Conservation (phyloP, 306 rosid genomes). For the Quillaja saponaria region DNA sequence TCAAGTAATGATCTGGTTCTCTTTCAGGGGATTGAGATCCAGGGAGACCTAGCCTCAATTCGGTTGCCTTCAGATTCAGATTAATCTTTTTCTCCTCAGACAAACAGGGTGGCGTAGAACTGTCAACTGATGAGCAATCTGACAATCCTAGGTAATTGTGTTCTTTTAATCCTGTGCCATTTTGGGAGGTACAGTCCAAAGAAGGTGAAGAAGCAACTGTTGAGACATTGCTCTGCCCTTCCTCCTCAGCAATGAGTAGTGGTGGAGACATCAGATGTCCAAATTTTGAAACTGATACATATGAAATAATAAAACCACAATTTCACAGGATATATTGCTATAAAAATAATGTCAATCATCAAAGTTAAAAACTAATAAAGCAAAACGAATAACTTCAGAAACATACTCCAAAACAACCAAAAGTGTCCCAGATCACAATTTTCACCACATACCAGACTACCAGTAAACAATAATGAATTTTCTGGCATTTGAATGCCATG, state of each 20-base stretch:
- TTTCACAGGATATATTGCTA: slow-evolving; percentile 1
- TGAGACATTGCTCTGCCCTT: slow-evolving; percentile 56
- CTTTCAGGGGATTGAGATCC: slow-evolving; percentile 86
- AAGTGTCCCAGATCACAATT: neutral
- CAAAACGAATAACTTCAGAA: neutral
- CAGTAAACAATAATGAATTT: slow-evolving; percentile 2
- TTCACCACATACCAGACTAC: slow-evolving; percentile 10
- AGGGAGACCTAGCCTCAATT: slow-evolving; percentile 90
- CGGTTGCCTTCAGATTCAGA: slow-evolving; percentile 83
- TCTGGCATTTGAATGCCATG: neutral
- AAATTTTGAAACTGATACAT: slow-evolving; percentile 27
- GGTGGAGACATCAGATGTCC: slow-evolving; percentile 70
- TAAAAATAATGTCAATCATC: neutral
- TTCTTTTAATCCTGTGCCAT: slow-evolving; percentile 67
- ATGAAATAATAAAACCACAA: slow-evolving; percentile 19
- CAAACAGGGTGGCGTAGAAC: slow-evolving; percentile 63
- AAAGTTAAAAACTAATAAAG: slow-evolving; percentile 3
- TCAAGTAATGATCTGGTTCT: slow-evolving; percentile 47
- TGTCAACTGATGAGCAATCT: slow-evolving; percentile 92
- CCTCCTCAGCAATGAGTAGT: slow-evolving; percentile 66
- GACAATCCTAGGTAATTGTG: slow-evolving; percentile 84
- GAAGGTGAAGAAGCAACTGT: slow-evolving; percentile 50
- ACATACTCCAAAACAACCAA: no score
- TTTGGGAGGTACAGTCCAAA: slow-evolving; percentile 58
- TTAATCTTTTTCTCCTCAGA: slow-evolving; percentile 61